Evolutionary conservation across 257 asterid species (phyloP), one percentile per base, ranked within the genome.

Genomic region (Catharanthus roseus): DNA sequence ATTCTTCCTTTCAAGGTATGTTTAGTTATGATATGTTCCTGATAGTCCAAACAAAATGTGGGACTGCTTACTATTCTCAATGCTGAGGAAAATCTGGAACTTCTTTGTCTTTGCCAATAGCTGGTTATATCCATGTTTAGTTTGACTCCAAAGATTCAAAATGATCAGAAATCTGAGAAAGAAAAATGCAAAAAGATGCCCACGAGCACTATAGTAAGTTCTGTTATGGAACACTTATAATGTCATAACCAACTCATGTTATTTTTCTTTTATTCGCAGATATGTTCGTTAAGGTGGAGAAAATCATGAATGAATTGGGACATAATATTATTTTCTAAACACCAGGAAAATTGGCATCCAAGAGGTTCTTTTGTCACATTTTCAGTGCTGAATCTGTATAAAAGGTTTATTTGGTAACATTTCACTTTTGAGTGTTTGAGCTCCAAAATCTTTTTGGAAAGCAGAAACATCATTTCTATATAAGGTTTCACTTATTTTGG

Each of bases 1-100:
- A 82, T 81, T 81, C 90, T 79, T 82, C 96, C 47, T 87, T 92
- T 66, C 80, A 82, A 82, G 96, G 98, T 86, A 82, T 36, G 73
- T 24, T 51, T 64, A 55, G 1, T 42, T 54, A 33, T 47, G 66
- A 64, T 15, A 44, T 67, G 39, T 56, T 42, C 34, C 51, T 34
- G 16, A 49, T 70, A 39, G 51, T 74, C 38, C 54, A 31, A 36
- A 3, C 63, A 74, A 60, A 28, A 53, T 72, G 68, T 65, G 63
- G 10, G 11, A 39, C n/a, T 55, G 15, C 26, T 71, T 60, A 11
- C 26, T 26, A 19, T 53, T 2, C 4, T 18, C 28, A 34, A 12
- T 57, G 11, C 57, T 16, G 28, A 58, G 19, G 47, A 23, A 58
- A 47, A 11, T 33, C 65, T 41, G n/a, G 62, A 45, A n/a, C n/a